A percentile compares a stretch with the other conserved stretches of the same genome.
These are phyloP conservation scores for Simplicillium aogashimaense DNA, from an alignment of 2,329 filamentous ascomycete genomes.

Conservation along the genomic window DNA sequence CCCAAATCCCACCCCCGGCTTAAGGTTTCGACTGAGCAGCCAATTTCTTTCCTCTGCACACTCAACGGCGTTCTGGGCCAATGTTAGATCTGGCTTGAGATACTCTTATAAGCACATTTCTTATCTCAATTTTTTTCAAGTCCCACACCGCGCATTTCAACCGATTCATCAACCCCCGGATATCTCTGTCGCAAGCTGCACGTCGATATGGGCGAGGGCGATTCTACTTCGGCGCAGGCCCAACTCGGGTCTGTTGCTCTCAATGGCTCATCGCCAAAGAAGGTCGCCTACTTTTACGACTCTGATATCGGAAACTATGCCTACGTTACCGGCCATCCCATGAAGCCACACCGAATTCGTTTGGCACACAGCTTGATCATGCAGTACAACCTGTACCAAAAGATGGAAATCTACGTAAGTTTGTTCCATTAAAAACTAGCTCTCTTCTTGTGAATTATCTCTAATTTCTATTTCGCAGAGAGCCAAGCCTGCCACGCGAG, in stretches of 20 bases:
- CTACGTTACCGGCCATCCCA: conserved; percentile 92
- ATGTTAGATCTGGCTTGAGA: too few relatives aligned
- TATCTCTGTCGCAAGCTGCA: background rate
- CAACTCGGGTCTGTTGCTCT: conserved; percentile 36
- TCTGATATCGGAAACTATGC: conserved; percentile 97
- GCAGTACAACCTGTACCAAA: conserved; percentile 91
- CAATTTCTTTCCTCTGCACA: too few relatives aligned
- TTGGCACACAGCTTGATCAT: conserved; percentile 93
- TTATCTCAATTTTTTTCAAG: too few relatives aligned
- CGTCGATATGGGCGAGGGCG: conserved; percentile 27
- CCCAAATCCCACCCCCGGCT: too few relatives aligned
- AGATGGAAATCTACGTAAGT: conserved; percentile 91
- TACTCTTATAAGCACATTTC: too few relatives aligned
- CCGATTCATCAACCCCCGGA: too few relatives aligned
- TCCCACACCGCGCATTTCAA: too few relatives aligned
- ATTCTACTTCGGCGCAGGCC: conserved; percentile 22
- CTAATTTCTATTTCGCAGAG: conserved; percentile 42
- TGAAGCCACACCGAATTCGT: conserved; percentile 96
- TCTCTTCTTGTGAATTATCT: conserved; percentile 7
- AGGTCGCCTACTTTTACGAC: conserved; percentile 97
- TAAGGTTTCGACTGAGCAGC: too few relatives aligned
- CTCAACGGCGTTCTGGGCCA: too few relatives aligned
- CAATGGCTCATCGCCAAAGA: conserved; percentile 49
- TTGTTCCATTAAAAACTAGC: background rate
- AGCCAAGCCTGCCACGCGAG: conserved; percentile 75